Evolutionary conservation across 1,284 basidiomycete species (phyloP).

Genomic region (Boletus sp.): DNA sequence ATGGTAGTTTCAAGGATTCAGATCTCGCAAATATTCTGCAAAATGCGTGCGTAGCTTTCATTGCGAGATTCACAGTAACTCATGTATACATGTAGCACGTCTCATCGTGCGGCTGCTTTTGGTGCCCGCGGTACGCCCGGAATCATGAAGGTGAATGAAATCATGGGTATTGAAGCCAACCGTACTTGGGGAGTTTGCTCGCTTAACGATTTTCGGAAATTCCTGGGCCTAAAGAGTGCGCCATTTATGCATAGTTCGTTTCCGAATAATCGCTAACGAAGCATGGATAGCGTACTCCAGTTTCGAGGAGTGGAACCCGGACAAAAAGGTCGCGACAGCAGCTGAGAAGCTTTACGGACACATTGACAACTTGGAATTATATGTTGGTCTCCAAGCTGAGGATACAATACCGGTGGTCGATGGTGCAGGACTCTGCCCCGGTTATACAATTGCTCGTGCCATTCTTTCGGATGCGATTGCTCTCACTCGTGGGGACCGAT

Average conservation of each 20-base stretch:
- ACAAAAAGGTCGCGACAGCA: conserved; percentile 64
- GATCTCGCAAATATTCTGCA: conserved; percentile 69
- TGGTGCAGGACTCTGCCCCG: conserved; percentile 79
- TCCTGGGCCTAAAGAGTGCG: conserved; percentile 70
- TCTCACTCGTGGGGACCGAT: conserved; percentile 78
- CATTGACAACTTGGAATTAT: conserved; percentile 79
- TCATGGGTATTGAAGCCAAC: conserved; percentile 78
- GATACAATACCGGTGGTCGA: conserved; percentile 71
- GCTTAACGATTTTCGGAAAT: conserved; percentile 83
- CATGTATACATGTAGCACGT: conserved; percentile 46
- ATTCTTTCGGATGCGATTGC: conserved; percentile 88
- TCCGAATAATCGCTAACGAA: neutral
- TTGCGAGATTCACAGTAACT: neutral
- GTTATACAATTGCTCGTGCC: conserved; percentile 82
- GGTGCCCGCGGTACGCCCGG: conserved; percentile 73
- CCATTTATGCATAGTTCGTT: neutral
- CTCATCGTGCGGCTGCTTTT: conserved; percentile 73
- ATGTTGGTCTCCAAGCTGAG: conserved; percentile 70
- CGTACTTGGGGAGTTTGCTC: conserved; percentile 81
- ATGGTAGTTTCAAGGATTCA: conserved; percentile 64
- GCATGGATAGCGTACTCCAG: conserved; percentile 46
- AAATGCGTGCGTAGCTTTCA: conserved; percentile 50
- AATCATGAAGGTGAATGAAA: conserved; percentile 72
- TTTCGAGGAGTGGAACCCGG: conserved; percentile 82
- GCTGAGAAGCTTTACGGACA: conserved; percentile 76